phyloP scores from a whole-genome alignment of 2,329 filamentous ascomycete species.

The Penicillium sp. region DNA sequence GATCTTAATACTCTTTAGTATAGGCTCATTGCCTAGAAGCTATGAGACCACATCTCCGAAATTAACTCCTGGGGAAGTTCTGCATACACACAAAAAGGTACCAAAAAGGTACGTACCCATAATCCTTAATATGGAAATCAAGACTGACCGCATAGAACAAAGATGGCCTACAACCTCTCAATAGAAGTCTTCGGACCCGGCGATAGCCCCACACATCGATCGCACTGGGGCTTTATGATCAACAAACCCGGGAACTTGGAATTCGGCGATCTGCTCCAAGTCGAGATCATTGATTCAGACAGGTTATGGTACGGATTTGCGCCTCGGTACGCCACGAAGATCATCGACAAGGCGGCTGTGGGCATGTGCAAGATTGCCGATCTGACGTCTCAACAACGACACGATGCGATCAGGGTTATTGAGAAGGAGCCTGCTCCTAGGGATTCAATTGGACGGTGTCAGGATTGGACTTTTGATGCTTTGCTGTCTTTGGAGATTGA shows the following conservation, averaged over 20 bases:
- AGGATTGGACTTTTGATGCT: slow-evolving; percentile 27
- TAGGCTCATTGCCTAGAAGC: not conserved
- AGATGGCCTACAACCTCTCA: slow-evolving; percentile 20
- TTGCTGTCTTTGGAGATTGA: slow-evolving; percentile 26
- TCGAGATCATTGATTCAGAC: slow-evolving; percentile 20
- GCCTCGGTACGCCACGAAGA: slow-evolving; percentile 17
- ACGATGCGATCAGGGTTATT: slow-evolving; percentile 19
- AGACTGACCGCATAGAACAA: not conserved
- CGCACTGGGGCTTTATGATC: slow-evolving; percentile 27
- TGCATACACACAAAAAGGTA: not conserved
- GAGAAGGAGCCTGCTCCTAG: slow-evolving; percentile 18
- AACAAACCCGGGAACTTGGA: slow-evolving; percentile 13
- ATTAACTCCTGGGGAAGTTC: not conserved
- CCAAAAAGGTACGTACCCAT: not conserved
- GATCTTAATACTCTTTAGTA: not conserved
- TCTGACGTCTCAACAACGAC: slow-evolving; percentile 16
- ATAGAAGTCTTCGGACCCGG: slow-evolving; percentile 25
- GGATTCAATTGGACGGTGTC: slow-evolving; percentile 20
- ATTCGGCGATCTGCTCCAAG: slow-evolving; percentile 28
- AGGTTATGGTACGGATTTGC: slow-evolving; percentile 26
- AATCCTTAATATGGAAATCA: not conserved
- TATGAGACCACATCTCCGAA: not conserved
- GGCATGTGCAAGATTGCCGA: slow-evolving; percentile 21
- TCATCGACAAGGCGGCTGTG: slow-evolving; percentile 22
- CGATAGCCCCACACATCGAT: slow-evolving; percentile 21